phyloP scores from a whole-genome alignment of 2,329 filamentous ascomycete genomes.

The Cercospora janseana region DNA sequence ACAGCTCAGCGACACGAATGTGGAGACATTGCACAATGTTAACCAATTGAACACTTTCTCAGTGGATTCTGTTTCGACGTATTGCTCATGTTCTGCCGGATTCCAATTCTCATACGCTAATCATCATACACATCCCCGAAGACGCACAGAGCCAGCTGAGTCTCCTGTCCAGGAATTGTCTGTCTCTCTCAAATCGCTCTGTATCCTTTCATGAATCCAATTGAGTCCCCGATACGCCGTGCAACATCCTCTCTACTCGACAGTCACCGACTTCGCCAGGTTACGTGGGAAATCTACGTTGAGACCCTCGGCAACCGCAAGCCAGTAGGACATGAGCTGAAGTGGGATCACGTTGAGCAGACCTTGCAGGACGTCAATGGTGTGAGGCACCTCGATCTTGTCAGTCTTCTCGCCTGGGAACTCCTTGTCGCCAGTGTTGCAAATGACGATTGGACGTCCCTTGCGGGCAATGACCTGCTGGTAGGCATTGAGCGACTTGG shows the following conservation, averaged over 20 bases:
- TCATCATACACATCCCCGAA: constrained; percentile 10
- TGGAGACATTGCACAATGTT: too few species aligned
- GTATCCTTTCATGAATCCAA: background rate
- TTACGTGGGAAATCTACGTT: constrained; percentile 99
- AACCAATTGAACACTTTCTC: background rate
- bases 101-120: background rate
- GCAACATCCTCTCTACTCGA: constrained; percentile 66
- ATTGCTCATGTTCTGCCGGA: constrained; percentile 5
- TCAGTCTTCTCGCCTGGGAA: constrained; percentile 85
- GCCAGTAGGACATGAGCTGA: constrained; percentile 98
- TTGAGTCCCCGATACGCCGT: background rate
- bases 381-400: constrained; percentile 96
- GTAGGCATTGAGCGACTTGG: constrained; percentile 98
- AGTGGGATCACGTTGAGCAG: constrained; percentile 96
- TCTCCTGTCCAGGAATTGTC: constrained; percentile 11
- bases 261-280: constrained; percentile 97
- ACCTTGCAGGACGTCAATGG: constrained; percentile 91
- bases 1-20: too few species aligned
- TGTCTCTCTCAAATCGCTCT: constrained; percentile 4
- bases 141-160: constrained; percentile 18
- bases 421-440: constrained; percentile 85
- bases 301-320: constrained; percentile 89
- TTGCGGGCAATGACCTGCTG: constrained; percentile 97
- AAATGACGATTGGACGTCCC: constrained; percentile 97
- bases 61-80: constrained; percentile 7